These are phyloP conservation scores for Penicillium sp. DNA, from an alignment of 2,329 filamentous ascomycete species.

Conservation along the genomic window DNA sequence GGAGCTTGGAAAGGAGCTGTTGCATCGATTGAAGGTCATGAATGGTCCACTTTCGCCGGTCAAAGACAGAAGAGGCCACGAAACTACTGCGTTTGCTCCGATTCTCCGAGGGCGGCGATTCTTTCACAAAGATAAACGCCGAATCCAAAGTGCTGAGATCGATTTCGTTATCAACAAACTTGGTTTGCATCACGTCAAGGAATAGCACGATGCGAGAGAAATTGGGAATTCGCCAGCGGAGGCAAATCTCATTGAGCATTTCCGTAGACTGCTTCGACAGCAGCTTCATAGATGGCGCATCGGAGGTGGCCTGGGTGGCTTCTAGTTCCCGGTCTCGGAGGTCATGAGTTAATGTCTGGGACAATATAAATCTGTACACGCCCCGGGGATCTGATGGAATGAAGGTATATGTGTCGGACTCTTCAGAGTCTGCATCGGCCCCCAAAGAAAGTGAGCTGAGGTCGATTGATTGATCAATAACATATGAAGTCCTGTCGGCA, in stretches of 20 bases:
- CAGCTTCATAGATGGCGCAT: conserved; percentile 51
- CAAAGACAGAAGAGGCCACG: conserved; percentile 48
- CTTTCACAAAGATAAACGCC: conserved; percentile 78
- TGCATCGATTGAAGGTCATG: conserved; percentile 70
- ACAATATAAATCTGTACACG: conserved; percentile 78
- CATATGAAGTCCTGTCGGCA: conserved; percentile 50
- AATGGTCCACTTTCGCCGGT: conserved; percentile 66
- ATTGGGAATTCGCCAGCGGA: conserved; percentile 85
- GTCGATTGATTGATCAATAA: conserved; percentile 64
- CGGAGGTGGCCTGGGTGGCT: conserved; percentile 49
- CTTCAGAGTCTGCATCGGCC: conserved; percentile 40
- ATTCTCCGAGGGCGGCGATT: conserved; percentile 64
- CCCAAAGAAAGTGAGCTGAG: conserved; percentile 61
- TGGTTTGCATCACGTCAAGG: conserved; percentile 78
- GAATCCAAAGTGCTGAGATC: conserved; percentile 76
- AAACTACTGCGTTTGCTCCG: conserved; percentile 52
- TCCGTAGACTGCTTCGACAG: conserved; percentile 76
- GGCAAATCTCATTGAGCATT: conserved; percentile 76
- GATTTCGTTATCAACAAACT: conserved; percentile 80
- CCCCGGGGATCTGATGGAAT: conserved; percentile 80
- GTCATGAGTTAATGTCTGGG: conserved; percentile 67
- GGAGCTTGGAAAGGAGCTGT: conserved; percentile 67
- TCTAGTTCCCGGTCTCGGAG: conserved; percentile 55
- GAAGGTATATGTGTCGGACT: conserved; percentile 71
- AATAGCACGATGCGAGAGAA: conserved; percentile 77